phyloP scores from a whole-genome alignment of 176 grass and related monocot genomes.

The Zizania latifolia region DNA sequence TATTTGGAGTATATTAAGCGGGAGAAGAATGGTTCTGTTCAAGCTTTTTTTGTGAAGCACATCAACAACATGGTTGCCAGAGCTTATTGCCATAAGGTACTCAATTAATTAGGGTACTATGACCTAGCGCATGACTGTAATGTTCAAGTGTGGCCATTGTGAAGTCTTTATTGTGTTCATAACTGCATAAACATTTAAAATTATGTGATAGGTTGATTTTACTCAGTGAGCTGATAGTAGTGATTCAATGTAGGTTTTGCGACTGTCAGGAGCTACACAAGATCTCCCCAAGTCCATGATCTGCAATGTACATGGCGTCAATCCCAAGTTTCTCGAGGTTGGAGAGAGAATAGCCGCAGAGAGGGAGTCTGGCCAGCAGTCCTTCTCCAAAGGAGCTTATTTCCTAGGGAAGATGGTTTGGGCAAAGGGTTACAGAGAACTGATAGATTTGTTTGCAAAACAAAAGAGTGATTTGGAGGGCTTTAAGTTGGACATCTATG shows the following conservation, averaged over 20 bases:
- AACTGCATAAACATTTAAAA: background rate
- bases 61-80: conserved; percentile 78
- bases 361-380: conserved; percentile 37
- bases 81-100: conserved; percentile 88
- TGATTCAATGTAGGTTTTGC: conserved; percentile 51
- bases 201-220: background rate
- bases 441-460: conserved; percentile 71
- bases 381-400: conserved; percentile 90
- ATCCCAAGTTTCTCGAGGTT: conserved; percentile 78
- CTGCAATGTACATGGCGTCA: conserved; percentile 95
- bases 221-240: background rate
- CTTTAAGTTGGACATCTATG: conserved; percentile 80
- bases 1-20: conserved; percentile 95
- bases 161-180: background rate
- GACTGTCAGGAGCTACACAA: conserved; percentile 83
- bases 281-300: conserved; percentile 86
- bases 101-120: background rate
- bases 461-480: conserved; percentile 73
- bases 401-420: conserved; percentile 99
- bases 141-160: background rate
- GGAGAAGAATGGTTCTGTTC: conserved; percentile 83
- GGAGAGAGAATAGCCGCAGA: conserved; percentile 70
- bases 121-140: background rate
- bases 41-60: conserved; percentile 91
- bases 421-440: conserved; percentile 90